These are phyloP conservation scores for Parascedosporium putredinis DNA, from an alignment of 2,329 filamentous ascomycete genomes.

Conservation along the genomic window DNA sequence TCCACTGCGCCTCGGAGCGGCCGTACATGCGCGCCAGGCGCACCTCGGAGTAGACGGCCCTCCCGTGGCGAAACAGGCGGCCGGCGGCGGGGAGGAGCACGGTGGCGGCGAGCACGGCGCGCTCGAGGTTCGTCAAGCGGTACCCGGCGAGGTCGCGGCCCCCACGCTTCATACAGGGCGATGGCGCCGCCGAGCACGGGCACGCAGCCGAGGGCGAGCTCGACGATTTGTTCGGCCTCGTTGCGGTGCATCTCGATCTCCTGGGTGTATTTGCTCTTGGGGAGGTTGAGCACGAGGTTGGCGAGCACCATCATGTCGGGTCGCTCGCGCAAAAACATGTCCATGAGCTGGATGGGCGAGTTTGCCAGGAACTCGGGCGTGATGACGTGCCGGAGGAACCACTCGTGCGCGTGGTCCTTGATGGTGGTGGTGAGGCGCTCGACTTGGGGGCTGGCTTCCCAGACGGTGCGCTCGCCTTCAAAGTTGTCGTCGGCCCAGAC, in stretches of 20 bases:
- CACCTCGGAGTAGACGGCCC: background rate
- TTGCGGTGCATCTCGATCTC: background rate
- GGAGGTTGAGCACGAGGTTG: background rate
- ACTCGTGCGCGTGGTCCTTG: background rate
- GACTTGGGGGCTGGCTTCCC: background rate
- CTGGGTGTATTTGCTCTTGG: background rate
- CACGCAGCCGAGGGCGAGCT: background rate
- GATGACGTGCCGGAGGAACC: background rate
- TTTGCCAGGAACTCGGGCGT: background rate
- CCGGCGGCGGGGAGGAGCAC: background rate
- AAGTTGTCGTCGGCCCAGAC: background rate
- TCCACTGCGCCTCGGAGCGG: background rate
- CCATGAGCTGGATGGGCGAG: background rate
- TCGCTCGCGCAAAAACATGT: background rate
- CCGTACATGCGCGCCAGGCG: background rate
- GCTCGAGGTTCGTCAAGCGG: background rate
- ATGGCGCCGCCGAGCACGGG: background rate
- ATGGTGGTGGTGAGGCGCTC: background rate
- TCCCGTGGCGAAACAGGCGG: background rate
- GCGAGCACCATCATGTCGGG: background rate
- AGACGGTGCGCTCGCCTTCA: background rate
- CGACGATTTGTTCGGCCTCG: background rate
- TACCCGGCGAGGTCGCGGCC: background rate
- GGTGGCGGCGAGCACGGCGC: background rate
- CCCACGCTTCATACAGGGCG: background rate